Base-by-base conservation (phyloP, 805 yeast genomes). In the Kodamaea neixiangensis region DNA sequence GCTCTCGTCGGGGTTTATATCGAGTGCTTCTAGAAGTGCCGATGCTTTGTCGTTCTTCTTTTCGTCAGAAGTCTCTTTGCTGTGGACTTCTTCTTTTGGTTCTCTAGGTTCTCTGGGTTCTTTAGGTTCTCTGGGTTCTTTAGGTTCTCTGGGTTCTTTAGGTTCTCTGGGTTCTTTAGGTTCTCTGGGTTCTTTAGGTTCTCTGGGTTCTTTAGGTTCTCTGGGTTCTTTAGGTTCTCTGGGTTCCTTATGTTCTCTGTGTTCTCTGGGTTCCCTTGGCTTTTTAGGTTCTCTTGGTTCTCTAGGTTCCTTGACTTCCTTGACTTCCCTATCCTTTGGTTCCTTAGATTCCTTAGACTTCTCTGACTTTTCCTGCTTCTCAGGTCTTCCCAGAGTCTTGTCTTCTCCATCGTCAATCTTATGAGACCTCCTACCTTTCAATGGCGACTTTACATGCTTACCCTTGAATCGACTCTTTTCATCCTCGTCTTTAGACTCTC, bases 1-100 rank as follows among this genome's bases (percentile, higher is more conserved):
- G 20, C 20, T 31, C 31, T 44, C 43, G 22, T 49, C 48, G 13
- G 47, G 40, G 22, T 21, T 38, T 10, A 38, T 14, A 33, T 48
- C 47, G 22, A 38, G 35, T 25, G 44, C 47, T 14, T 25, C 46
- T 37, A 37, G 17, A 17, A 42, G 44, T 14, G 50, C 47, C 13
- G 50, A 17, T 14, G 47, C 50, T 13, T 41, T 34, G n/a, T 48
- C 39, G 43, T 41, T 48, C 15, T 15, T 14, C 21, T 11, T 17
- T 15, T 37, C 41, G 17, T 37, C 33, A 11, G 18, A 21, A 21
- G 44, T 22, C 19, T 41, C 44, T 13, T 41, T 41, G 18, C 31
- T 25, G 31, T 25, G 31, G 31, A 7, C 11, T 25, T 25, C 31
- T 9, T 25, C 31, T 7, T 25, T 25, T 10, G 31, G 7, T 25